These are phyloP conservation scores for Pelargonium cotyledonis DNA, from an alignment of 441 rosid genomes.

Conservation along the genomic window DNA sequence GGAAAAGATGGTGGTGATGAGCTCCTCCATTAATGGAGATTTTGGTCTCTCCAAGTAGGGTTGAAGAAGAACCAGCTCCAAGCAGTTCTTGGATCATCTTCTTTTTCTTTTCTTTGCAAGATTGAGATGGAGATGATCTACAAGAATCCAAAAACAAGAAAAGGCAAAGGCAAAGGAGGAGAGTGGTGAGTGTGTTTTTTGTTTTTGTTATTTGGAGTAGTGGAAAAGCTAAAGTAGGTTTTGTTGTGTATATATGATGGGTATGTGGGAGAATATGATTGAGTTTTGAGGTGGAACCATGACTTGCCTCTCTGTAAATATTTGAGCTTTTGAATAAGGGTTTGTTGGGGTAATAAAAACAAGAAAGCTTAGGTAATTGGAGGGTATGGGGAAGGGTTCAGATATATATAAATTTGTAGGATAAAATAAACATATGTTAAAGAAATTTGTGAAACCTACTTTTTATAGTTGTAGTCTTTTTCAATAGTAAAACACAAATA, in stretches of 20 bases:
- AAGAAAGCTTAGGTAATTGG: too few relatives aligned
- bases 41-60: conserved; percentile 32
- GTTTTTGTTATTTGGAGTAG: conserved; percentile 22
- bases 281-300: too few relatives aligned
- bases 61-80: conserved; percentile 33
- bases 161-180: conserved; percentile 27
- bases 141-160: conserved; percentile 57
- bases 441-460: too few relatives aligned
- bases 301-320: too few relatives aligned
- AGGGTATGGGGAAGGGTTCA: too few relatives aligned
- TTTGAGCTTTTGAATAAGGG: too few relatives aligned
- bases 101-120: conserved; percentile 19
- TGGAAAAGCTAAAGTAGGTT: conserved; percentile 38
- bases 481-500: too few relatives aligned
- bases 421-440: too few relatives aligned
- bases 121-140: conserved; percentile 29
- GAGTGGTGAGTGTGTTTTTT: conserved; percentile 25
- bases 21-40: conserved; percentile 29
- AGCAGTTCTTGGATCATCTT: conserved; percentile 70
- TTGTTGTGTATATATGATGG: conserved; percentile 25
- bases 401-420: too few relatives aligned
- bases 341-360: too few relatives aligned
- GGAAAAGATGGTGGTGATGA: conserved; percentile 23
- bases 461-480: too few relatives aligned
- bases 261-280: neutral